phyloP scores from a whole-genome alignment of 1,284 basidiomycete species.

The Rhodotorula sp. region DNA sequence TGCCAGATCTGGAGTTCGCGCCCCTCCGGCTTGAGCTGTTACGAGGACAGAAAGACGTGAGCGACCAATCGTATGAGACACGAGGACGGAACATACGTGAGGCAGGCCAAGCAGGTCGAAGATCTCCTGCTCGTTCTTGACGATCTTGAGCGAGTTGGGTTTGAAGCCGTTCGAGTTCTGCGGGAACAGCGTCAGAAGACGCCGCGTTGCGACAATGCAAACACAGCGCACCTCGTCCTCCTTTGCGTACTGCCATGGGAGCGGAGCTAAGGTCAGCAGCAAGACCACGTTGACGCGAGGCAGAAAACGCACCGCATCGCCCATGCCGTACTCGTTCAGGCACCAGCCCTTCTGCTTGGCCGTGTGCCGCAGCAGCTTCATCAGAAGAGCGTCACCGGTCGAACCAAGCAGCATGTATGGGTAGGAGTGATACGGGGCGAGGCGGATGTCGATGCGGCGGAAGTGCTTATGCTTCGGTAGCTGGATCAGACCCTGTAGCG shows the following conservation, averaged over 20 bases:
- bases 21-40: slow-evolving; percentile 29
- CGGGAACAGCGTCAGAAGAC: neutral
- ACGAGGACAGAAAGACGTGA: neutral
- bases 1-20: slow-evolving; percentile 27
- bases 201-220: neutral
- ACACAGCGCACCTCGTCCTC: slow-evolving; percentile 8
- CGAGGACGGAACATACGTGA: slow-evolving; percentile 16
- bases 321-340: slow-evolving; percentile 45
- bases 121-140: slow-evolving; percentile 40
- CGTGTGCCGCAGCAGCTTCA: slow-evolving; percentile 35
- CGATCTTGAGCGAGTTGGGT: slow-evolving; percentile 35
- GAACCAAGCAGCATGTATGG: slow-evolving; percentile 33
- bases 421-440: slow-evolving; percentile 25
- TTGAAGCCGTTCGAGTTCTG: slow-evolving; percentile 40
- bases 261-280: neutral
- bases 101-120: slow-evolving; percentile 40
- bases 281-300: neutral
- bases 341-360: slow-evolving; percentile 37
- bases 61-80: neutral
- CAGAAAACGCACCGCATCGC: slow-evolving; percentile 14
- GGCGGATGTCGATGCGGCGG: slow-evolving; percentile 40
- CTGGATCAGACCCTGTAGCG: slow-evolving; percentile 33
- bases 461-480: slow-evolving; percentile 23
- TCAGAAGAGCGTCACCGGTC: slow-evolving; percentile 30
- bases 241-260: slow-evolving; percentile 6